A percentile compares a stretch with the other conserved stretches of the same genome.
phyloP scores from a whole-genome alignment of 1,284 basidiomycete species.

The Ustilago esculenta region DNA sequence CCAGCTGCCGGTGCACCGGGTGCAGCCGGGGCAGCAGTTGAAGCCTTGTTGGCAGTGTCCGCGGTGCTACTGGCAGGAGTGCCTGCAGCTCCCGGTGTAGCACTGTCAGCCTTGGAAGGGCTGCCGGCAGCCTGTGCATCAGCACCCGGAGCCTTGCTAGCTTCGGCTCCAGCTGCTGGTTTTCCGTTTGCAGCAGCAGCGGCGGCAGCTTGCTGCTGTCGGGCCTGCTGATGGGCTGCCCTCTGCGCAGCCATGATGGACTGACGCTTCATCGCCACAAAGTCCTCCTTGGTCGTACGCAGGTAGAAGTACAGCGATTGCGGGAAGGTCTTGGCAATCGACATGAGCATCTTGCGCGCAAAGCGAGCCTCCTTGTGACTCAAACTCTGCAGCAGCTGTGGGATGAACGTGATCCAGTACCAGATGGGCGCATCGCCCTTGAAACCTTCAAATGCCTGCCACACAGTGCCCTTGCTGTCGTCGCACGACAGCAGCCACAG shows the following conservation, averaged over 20 bases:
- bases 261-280: slow-evolving; percentile 68
- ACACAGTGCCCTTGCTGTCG: slow-evolving; percentile 79
- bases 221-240: slow-evolving; percentile 68
- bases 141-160: slow-evolving; percentile 15
- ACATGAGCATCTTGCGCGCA: slow-evolving; percentile 86
- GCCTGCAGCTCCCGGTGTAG: slow-evolving; percentile 5
- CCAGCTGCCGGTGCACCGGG: slow-evolving; percentile 4
- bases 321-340: slow-evolving; percentile 90
- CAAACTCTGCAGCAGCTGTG: slow-evolving; percentile 90
- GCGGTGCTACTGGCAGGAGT: slow-evolving; percentile 12
- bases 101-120: slow-evolving; percentile 26
- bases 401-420: slow-evolving; percentile 99
- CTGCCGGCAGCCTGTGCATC: slow-evolving; percentile 22
- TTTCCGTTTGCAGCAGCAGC: slow-evolving; percentile 32
- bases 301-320: slow-evolving; percentile 97
- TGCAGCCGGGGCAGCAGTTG: slow-evolving; percentile 3
- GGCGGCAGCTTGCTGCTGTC: slow-evolving; percentile 62
- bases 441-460: slow-evolving; percentile 92
- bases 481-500: slow-evolving; percentile 97
- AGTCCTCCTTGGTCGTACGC: slow-evolving; percentile 90
- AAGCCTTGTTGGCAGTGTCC: slow-evolving; percentile 3
- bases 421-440: slow-evolving; percentile 96
- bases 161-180: slow-evolving; percentile 7
- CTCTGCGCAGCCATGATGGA: slow-evolving; percentile 52
- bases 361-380: slow-evolving; percentile 92